Evolutionary conservation across 1,284 basidiomycete genomes (phyloP).

Genomic region (Apiotrichum sp.): DNA sequence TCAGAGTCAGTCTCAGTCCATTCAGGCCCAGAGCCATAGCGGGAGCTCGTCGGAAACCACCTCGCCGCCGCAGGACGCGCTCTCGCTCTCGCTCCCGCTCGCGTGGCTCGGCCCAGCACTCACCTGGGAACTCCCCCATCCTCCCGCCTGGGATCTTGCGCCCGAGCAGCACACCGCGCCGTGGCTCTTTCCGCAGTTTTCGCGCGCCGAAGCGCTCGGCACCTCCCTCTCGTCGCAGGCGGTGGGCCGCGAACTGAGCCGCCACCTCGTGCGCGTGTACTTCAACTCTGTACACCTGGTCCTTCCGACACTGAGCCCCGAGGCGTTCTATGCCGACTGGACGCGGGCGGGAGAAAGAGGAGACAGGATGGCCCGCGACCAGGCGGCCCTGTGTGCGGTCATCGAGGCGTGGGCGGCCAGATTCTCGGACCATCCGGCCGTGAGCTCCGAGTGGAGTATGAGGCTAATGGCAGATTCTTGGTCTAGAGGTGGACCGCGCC

Average conservation of each 20-base stretch:
- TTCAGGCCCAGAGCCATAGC: not conserved
- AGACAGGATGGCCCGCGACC: constrained; percentile 29
- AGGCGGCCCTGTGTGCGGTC: constrained; percentile 34
- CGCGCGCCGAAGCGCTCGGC: constrained; percentile 22
- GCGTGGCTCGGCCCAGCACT: not conserved
- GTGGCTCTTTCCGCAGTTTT: constrained; percentile 16
- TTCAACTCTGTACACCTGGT: constrained; percentile 34
- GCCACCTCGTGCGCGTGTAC: constrained; percentile 30
- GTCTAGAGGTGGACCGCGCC: constrained; percentile 14
- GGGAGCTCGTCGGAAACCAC: no score
- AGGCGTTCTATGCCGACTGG: constrained; percentile 36
- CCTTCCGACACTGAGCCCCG: constrained; percentile 34
- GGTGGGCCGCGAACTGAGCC: constrained; percentile 27
- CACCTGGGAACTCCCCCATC: no score
- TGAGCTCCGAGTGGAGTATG: constrained; percentile 7
- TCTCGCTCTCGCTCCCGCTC: constrained; percentile 3
- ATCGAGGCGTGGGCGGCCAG: constrained; percentile 40
- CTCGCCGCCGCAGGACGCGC: constrained; percentile 10
- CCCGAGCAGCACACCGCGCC: constrained; percentile 11
- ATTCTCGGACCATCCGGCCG: constrained; percentile 37
- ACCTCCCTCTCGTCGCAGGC: constrained; percentile 30
- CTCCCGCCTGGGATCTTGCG: no score
- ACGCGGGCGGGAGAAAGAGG: constrained; percentile 28
- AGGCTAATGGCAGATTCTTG: constrained; percentile 18
- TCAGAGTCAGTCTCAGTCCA: no score